phyloP scores from a whole-genome alignment of 306 rosid species.

The Vigna nakashimae region DNA sequence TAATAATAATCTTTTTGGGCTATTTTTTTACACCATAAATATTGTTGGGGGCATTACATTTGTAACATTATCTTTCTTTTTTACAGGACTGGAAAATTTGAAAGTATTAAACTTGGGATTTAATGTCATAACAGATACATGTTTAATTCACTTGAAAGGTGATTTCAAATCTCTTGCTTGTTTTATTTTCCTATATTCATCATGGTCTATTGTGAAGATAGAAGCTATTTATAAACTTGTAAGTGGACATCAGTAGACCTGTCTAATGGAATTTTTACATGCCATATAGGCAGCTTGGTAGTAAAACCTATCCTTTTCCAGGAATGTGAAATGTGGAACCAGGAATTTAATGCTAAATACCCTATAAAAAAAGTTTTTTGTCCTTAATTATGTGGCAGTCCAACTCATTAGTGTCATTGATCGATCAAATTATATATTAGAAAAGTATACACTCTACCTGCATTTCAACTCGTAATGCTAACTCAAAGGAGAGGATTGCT shows the following conservation, averaged over 20 bases:
- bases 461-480: background rate
- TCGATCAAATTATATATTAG: background rate
- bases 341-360: background rate
- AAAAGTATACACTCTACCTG: background rate
- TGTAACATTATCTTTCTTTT: slow-evolving; percentile 5
- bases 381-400: slow-evolving; percentile 2
- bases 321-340: slow-evolving; percentile 17
- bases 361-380: background rate
- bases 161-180: slow-evolving; percentile 28
- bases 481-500: background rate
- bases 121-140: slow-evolving; percentile 69
- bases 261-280: background rate
- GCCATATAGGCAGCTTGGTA: background rate
- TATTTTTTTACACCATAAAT: slow-evolving; percentile 23
- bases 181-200: background rate
- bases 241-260: background rate
- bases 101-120: slow-evolving; percentile 84
- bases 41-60: slow-evolving; percentile 9
- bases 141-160: slow-evolving; percentile 90
- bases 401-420: background rate
- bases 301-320: slow-evolving; percentile 17
- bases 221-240: background rate
- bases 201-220: background rate
- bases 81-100: slow-evolving; percentile 73
- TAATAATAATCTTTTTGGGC: background rate